Conservation (phyloP, 257 asterid species). For the Misopates orontium region DNA sequence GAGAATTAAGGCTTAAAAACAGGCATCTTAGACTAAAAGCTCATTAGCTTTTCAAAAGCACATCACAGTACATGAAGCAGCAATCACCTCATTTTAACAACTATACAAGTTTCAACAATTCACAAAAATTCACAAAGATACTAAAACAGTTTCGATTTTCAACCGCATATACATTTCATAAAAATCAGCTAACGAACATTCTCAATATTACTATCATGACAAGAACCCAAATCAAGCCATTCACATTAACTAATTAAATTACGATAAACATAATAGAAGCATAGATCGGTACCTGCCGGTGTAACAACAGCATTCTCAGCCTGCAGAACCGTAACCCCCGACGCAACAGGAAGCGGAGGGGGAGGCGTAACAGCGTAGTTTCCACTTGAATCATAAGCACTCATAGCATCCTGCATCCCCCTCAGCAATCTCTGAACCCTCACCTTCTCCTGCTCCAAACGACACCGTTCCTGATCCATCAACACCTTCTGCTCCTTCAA, state of each 20-base stretch:
- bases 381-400: conserved; percentile 49
- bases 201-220: no score
- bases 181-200: no score
- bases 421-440: conserved; percentile 65
- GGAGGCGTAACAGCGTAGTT: conserved; percentile 37
- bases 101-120: neutral
- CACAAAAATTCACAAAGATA: no score
- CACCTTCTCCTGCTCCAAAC: conserved; percentile 70
- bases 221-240: no score
- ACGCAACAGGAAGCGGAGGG: conserved; percentile 39
- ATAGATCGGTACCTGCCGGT: conserved; percentile 38
- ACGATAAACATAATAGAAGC: no score
- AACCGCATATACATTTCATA: no score
- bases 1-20: no score
- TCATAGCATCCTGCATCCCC: conserved; percentile 83
- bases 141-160: no score
- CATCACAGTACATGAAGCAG: no score
- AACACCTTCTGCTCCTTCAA: conserved; percentile 80
- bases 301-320: conserved; percentile 30
- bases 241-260: no score
- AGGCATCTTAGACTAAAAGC: no score
- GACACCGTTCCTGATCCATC: conserved; percentile 68
- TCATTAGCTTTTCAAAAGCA: no score
- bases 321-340: conserved; percentile 33
- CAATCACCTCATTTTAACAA: neutral